Percentiles rank a stretch among this genome's conserved stretches.
These are phyloP conservation scores for Suillus brevipes DNA, from an alignment of 768 basidiomycete species.

Conservation along the genomic window DNA sequence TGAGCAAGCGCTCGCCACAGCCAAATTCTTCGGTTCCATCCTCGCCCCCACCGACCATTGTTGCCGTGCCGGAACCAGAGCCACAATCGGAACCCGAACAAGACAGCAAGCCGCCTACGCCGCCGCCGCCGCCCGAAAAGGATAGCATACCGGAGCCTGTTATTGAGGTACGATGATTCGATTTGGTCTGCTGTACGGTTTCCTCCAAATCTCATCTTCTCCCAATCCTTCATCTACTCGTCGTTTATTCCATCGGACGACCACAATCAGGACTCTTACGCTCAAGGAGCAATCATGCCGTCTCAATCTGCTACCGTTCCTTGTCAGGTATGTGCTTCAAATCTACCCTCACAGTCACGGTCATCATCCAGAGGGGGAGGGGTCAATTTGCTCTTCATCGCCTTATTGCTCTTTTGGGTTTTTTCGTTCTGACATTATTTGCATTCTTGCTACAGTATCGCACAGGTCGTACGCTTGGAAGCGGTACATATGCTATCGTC, in stretches of 20 bases:
- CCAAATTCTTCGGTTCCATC: constrained; percentile 15
- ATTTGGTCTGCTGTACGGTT: constrained; percentile 13
- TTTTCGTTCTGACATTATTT: not conserved
- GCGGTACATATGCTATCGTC: constrained; percentile 93
- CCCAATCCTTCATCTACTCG: constrained; percentile 3
- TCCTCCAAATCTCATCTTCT: constrained; percentile 6
- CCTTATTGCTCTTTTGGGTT: constrained; percentile 11
- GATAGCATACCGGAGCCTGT: constrained; percentile 30
- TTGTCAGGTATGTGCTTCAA: constrained; percentile 40
- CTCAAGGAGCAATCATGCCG: constrained; percentile 26
- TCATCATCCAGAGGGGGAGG: constrained; percentile 6
- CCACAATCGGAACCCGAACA: constrained; percentile 18
- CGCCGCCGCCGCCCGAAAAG: constrained; percentile 13
- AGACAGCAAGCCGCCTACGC: constrained; percentile 8
- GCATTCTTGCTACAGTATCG: constrained; percentile 56
- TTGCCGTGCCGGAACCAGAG: constrained; percentile 14
- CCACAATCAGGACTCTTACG: constrained; percentile 18
- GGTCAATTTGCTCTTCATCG: not conserved
- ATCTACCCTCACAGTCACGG: constrained; percentile 1
- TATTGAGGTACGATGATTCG: constrained; percentile 15
- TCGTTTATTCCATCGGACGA: constrained; percentile 7
- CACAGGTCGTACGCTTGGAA: constrained; percentile 84
- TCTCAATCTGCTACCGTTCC: constrained; percentile 41
- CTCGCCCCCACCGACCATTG: constrained; percentile 10
- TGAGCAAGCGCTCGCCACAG: constrained; percentile 33